Conservation (phyloP, 1,284 basidiomycete species). For the Cryptococcus deneoformans region DNA sequence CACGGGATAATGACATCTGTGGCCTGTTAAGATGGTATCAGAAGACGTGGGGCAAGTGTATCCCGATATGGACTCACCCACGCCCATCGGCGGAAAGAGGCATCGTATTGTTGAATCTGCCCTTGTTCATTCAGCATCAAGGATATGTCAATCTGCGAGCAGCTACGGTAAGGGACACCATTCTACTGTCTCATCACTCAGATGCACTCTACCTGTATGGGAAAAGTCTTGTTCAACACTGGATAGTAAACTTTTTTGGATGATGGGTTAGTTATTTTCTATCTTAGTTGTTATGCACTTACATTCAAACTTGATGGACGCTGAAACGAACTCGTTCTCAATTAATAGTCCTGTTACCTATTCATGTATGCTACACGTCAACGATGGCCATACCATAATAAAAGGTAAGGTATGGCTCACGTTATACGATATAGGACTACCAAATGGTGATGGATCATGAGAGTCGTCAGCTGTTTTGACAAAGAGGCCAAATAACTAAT, state of each 20-base stretch:
- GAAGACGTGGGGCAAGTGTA: not conserved
- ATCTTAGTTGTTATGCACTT: not conserved
- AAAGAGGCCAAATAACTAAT: constrained; percentile 24
- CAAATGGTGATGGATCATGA: constrained; percentile 17
- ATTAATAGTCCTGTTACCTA: constrained; percentile 16
- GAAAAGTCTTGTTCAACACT: constrained; percentile 14
- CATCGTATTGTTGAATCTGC: constrained; percentile 21
- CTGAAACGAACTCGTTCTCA: constrained; percentile 15
- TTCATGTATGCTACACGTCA: too few species aligned
- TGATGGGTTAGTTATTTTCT: not conserved
- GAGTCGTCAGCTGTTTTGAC: constrained; percentile 15
- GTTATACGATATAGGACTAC: constrained; percentile 20
- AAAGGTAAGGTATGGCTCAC: constrained; percentile 1
- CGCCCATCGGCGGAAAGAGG: constrained; percentile 25
- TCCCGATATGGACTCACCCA: constrained; percentile 11
- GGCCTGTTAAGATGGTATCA: constrained; percentile 6
- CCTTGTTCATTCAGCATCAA: constrained; percentile 16
- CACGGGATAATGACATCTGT: constrained; percentile 18
- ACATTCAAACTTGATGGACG: constrained; percentile 21
- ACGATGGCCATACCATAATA: too few species aligned
- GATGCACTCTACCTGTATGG: constrained; percentile 14
- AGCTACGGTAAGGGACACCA: not conserved
- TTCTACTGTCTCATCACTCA: not conserved
- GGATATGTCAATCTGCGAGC: constrained; percentile 17
- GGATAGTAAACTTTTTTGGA: constrained; percentile 11